Evolutionary conservation across 345 rosid species (phyloP).

Genomic region (Citropsis articulata): DNA sequence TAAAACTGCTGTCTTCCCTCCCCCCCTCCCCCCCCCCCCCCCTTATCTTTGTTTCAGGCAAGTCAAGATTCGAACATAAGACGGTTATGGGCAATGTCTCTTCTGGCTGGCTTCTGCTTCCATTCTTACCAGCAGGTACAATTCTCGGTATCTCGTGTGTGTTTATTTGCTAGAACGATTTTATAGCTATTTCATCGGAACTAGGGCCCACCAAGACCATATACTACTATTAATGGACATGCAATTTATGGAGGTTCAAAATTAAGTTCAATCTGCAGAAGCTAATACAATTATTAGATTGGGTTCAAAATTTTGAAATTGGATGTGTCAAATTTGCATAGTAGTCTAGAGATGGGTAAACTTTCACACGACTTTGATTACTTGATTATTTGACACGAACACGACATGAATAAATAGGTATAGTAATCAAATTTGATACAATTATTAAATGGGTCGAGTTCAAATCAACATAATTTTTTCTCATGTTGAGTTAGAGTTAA

Average conservation of each 20-base stretch:
- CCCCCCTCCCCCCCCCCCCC: neutral
- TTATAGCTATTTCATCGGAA: neutral
- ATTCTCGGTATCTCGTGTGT: neutral
- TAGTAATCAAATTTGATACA: too few species aligned
- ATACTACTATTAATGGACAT: neutral
- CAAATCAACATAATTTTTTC: too few species aligned
- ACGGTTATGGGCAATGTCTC: slow-evolving; percentile 53
- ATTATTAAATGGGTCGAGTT: too few species aligned
- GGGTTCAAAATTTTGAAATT: too few species aligned
- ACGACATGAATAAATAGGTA: too few species aligned
- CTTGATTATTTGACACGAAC: too few species aligned
- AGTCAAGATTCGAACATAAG: slow-evolving; percentile 49
- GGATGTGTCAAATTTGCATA: too few species aligned
- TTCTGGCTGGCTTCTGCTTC: slow-evolving; percentile 71
- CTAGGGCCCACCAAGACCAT: neutral
- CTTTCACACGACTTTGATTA: too few species aligned
- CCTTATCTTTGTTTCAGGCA: slow-evolving; percentile 40
- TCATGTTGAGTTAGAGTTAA: too few species aligned
- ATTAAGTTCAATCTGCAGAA: too few species aligned
- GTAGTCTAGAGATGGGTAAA: fast-evolving
- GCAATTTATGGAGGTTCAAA: too few species aligned
- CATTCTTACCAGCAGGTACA: slow-evolving; percentile 81
- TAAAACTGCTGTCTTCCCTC: neutral
- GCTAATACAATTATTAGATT: too few species aligned
- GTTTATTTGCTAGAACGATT: neutral